Conservation (phyloP, 768 basidiomycete genomes). For the Phanerochaete carnosa region DNA sequence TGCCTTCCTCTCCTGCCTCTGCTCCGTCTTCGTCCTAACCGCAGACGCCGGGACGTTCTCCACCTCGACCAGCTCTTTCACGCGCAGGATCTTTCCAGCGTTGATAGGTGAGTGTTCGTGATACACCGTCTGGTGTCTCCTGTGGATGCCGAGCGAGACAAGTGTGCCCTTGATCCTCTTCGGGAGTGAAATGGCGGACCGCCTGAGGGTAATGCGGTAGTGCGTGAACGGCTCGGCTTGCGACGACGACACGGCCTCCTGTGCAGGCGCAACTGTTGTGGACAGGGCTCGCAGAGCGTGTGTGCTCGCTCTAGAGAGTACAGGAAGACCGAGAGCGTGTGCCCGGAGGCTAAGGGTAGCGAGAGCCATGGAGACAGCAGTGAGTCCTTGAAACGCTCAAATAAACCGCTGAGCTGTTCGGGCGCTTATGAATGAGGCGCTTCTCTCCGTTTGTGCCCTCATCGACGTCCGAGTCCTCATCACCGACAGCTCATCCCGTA, state of each 20-base stretch:
- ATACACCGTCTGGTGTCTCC: conserved; percentile 83
- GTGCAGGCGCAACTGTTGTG: not conserved
- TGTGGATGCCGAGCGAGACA: conserved; percentile 77
- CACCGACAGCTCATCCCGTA: too few species aligned
- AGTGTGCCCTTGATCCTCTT: conserved; percentile 69
- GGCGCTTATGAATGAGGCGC: not conserved
- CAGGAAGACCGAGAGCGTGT: not conserved
- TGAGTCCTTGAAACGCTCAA: not conserved
- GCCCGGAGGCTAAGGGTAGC: not conserved
- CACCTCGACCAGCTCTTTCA: conserved; percentile 91
- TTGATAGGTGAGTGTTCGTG: conserved; percentile 67
- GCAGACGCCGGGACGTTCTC: conserved; percentile 70
- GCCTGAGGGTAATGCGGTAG: conserved; percentile 85
- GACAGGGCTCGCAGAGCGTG: not conserved
- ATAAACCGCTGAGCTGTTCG: not conserved
- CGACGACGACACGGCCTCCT: not conserved
- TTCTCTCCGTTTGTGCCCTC: too few species aligned
- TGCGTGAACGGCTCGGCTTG: conserved; percentile 47
- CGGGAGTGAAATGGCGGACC: conserved; percentile 84
- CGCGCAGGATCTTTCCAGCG: conserved; percentile 81
- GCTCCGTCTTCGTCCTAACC: conserved; percentile 69
- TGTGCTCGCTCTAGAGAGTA: not conserved
- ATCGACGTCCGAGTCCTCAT: too few species aligned
- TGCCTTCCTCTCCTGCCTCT: conserved; percentile 63
- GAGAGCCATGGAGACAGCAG: conserved; percentile 5